phyloP scores from a whole-genome alignment of 2,329 filamentous ascomycete species.

The Aspergillus neoniger region DNA sequence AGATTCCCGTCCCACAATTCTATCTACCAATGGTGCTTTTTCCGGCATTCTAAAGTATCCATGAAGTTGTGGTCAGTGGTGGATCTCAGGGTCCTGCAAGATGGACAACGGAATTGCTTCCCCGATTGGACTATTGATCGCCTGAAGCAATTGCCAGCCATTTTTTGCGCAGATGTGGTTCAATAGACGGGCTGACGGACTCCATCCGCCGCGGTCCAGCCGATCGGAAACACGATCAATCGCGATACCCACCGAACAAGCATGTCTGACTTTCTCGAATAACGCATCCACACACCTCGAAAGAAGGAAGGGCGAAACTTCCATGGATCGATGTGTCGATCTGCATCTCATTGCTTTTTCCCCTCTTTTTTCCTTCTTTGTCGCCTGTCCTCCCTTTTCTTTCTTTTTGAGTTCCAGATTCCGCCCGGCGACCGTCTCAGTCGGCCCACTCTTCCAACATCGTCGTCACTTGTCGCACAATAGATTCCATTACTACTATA shows the following conservation, averaged over 20 bases:
- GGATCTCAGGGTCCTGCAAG: conserved; percentile 8
- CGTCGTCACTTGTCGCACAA: conserved; percentile 4
- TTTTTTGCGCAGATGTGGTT: conserved; percentile 1
- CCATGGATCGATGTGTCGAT: conserved; percentile 2
- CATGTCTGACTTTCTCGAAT: not conserved
- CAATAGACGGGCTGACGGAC: conserved; percentile 2
- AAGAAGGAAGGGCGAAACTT: not conserved
- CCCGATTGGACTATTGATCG: conserved; percentile 12
- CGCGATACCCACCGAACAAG: not conserved
- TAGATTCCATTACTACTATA: not conserved
- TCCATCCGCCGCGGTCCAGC: conserved; percentile 5
- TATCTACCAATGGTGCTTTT: not conserved
- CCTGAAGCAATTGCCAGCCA: conserved; percentile 8
- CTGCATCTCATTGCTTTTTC: not conserved
- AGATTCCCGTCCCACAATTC: not conserved
- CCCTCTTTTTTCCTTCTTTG: not conserved
- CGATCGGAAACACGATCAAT: conserved; percentile 9
- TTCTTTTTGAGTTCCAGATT: not conserved
- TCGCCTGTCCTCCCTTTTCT: not conserved
- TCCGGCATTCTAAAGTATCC: not conserved
- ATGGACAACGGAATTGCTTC: conserved; percentile 1
- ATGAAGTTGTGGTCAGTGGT: conserved; percentile 1
- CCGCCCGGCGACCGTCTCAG: not conserved
- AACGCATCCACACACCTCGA: not conserved
- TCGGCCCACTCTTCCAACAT: not conserved